Evolutionary conservation across 768 basidiomycete species (phyloP).

Genomic region (Pleurotus djamor): DNA sequence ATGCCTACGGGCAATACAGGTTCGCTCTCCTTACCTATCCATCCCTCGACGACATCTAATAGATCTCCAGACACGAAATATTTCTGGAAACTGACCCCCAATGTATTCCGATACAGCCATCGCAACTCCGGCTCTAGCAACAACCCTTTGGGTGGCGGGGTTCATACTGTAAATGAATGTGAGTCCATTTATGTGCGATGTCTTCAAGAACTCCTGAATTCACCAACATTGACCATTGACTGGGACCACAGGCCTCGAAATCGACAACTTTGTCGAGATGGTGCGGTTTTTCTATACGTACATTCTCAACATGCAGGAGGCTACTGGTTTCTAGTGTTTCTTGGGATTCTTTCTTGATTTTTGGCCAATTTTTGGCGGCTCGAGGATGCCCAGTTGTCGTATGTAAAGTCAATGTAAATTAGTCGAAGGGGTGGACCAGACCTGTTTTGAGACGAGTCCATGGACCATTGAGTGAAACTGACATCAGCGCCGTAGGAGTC

Average conservation of each 20-base stretch:
- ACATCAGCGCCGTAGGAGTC: background rate
- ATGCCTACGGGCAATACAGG: conserved; percentile 63
- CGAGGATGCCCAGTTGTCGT: no score
- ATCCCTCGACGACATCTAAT: background rate
- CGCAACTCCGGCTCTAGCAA: conserved; percentile 29
- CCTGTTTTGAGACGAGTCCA: background rate
- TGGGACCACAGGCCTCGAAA: conserved; percentile 37
- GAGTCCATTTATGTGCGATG: conserved; percentile 14
- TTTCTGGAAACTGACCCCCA: conserved; percentile 54
- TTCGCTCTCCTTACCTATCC: conserved; percentile 18
- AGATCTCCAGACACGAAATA: conserved; percentile 48
- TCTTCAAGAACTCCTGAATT: background rate
- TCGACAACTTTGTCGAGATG: conserved; percentile 56
- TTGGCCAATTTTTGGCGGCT: no score
- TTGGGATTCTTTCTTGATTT: no score
- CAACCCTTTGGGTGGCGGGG: conserved; percentile 28
- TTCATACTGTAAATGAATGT: conserved; percentile 80
- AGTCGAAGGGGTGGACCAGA: no score
- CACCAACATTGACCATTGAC: background rate
- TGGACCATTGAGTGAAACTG: background rate
- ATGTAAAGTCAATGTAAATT: no score
- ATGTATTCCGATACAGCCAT: conserved; percentile 74
- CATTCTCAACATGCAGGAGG: conserved; percentile 69
- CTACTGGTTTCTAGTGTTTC: conserved; percentile 14
- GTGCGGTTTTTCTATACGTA: conserved; percentile 64